phyloP scores from a whole-genome alignment of 768 basidiomycete species.

The Chiua virens region DNA sequence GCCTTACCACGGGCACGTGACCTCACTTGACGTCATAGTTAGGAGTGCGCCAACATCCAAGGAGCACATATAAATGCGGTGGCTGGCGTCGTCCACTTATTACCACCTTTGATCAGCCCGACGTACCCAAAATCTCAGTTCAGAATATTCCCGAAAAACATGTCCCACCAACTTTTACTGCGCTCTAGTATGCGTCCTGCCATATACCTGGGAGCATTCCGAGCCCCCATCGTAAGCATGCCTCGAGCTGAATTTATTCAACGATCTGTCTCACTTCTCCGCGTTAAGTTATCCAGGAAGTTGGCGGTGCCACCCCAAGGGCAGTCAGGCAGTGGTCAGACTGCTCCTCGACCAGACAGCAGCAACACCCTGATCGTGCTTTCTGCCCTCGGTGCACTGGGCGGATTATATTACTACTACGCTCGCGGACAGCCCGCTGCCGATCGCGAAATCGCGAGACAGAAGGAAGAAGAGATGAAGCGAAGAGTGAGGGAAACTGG shows the following conservation, averaged over 20 bases:
- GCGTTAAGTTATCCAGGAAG: conserved; percentile 8
- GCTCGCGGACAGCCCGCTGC: conserved; percentile 20
- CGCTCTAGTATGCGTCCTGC: conserved; percentile 6
- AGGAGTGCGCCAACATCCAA: no score
- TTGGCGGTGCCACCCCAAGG: conserved; percentile 15
- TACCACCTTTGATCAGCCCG: no score
- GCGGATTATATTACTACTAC: conserved; percentile 40
- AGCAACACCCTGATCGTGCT: conserved; percentile 31
- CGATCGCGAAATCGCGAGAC: conserved; percentile 24
- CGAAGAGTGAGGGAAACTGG: conserved; percentile 26
- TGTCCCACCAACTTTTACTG: conserved; percentile 14
- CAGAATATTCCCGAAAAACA: conserved; percentile 1
- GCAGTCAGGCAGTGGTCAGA: neutral
- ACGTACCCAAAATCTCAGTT: no score
- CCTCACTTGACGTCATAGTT: no score
- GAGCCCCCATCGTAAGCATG: conserved; percentile 10
- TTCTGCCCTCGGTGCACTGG: conserved; percentile 34
- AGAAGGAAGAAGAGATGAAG: conserved; percentile 34
- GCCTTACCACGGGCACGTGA: no score
- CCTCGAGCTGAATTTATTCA: neutral
- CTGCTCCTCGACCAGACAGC: conserved; percentile 8
- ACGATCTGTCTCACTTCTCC: neutral
- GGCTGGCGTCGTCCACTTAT: no score
- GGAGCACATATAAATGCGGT: no score
- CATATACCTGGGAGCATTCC: conserved; percentile 11